Evolutionary conservation across 192 early-diverging fungal species (phyloP), one percentile per base, ranked within the genome.

Genomic region (Rhizoclosmatium globosum): DNA sequence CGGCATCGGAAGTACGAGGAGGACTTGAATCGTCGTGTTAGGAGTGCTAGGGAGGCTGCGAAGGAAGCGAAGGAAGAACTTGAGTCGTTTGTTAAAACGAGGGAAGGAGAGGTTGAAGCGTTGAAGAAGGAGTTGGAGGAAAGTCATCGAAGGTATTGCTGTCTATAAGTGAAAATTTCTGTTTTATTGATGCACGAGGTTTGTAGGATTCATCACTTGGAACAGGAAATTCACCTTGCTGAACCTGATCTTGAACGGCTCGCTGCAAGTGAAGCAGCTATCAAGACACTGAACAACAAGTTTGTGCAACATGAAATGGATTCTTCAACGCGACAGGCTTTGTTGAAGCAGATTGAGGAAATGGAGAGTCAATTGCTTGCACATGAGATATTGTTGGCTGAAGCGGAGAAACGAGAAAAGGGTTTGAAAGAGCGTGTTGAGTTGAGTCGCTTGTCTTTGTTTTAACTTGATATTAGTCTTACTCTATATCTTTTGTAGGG

Each of bases 1-100:
- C 62, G 79, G n/a, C 44, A 68, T 45, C 15, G 79, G 23, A 74
- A 48, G 9, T 75, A 80, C 65, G 79, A 80, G 53, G 71, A 74
- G 42, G 79, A 80, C 21, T 47, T 74, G 31, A 66, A 74, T 41
- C 15, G 53, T 31, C 56, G 72, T 44, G 15, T 80, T 23, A 46
- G 47, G 15, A 38, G 31, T 2, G 64, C 79, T 6, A 42, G 72
- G 21, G 72, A 75, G 17, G 71, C 71, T 17, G 72, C 79, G 48
- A 59, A 64, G 2, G 79, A 74, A 38, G 60, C 71, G 13, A 80
- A 75, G 47, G 71, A 75, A 11, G 79, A 59, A 15, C 41, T 44
- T 15, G 77, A 4, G 23, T 21, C 3, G 67, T n/a, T 7, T 44
- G 77, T 70, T 39, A 17, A 11, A 23, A 1, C 39, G 57, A 44